Base-by-base conservation (phyloP, 768 basidiomycete species). In the Kwoniella dendrophila region DNA sequence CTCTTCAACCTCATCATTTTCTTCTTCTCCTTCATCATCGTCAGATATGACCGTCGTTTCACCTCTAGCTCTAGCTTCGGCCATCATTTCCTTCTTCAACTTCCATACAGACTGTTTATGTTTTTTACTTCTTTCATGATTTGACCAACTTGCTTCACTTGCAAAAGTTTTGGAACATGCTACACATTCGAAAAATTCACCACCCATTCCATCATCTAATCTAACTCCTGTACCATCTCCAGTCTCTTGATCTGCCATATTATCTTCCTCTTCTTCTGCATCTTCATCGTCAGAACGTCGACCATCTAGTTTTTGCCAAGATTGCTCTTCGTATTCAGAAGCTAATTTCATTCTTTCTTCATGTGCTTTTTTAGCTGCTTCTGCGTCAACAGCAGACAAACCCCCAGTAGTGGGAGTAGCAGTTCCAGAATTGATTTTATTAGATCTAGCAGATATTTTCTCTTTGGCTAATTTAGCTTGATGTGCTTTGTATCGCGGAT, bases 71-170 rank as follows among this genome's bases (percentile, higher is more conserved):
- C 49, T 68, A 20, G 53, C 70, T 5, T 59, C 67, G 11, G 55
- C 62, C 22, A 90, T 79, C 90, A 99, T 96, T 70, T 90, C 85
- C 69, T 82, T 82, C 76, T 85, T 86, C 61, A 99, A 82, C 81
- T 82, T 82, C 72, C 90, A 90, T 12, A 98, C 86, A 64, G 92
- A 90, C 78, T 88, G 90, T 75, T 90, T 75, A 72, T 99, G 96
- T 78, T 92, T 96, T 80, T 89, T 89, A 78, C 93, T 96, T 67
- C 93, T 83, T 78, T 98, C 96, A 66, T 98, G 96, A 76, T 92
- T 97, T 69, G 87, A 83, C 94, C 94, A 99, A 4, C 92, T 90
- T 0, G 91, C 90, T 70, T 97, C 93, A 66, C 88, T 92, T 72
- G 88, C 82, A 75, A 97, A 98, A 0, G 84, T 83, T 81, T 96